Conservation (phyloP, 169 alveolate species). For the Cryptosporidium viatorum region DNA sequence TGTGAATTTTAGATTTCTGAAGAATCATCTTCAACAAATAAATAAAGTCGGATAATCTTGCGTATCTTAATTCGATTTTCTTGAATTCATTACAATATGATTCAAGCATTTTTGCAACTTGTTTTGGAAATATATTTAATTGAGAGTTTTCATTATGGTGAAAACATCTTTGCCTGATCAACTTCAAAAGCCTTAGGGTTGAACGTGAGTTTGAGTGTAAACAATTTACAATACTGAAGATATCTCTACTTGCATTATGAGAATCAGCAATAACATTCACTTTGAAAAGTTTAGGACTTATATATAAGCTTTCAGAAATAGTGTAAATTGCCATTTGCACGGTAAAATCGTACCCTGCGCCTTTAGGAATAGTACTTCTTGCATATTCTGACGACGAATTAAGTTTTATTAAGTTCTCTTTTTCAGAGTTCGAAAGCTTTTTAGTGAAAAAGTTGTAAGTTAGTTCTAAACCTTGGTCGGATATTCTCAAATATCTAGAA, state of each 20-base stretch:
- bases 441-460: slow-evolving; percentile 4
- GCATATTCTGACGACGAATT: slow-evolving; percentile 11
- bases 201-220: background rate
- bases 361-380: slow-evolving; percentile 12
- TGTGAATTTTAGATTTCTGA: slow-evolving; percentile 27
- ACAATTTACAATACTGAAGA: slow-evolving; percentile 22
- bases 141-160: slow-evolving; percentile 23
- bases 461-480: background rate
- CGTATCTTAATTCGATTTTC: slow-evolving; percentile 14
- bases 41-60: slow-evolving; percentile 36
- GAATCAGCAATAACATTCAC: background rate
- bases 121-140: slow-evolving; percentile 27
- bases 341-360: slow-evolving; percentile 21
- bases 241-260: background rate
- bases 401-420: slow-evolving; percentile 1
- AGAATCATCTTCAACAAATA: slow-evolving; percentile 39
- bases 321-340: slow-evolving; percentile 41
- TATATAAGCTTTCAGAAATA: slow-evolving; percentile 16
- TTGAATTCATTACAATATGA: slow-evolving; percentile 11
- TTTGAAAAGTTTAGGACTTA: background rate
- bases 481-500: background rate
- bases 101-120: background rate
- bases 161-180: slow-evolving; percentile 32
- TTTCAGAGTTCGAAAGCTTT: slow-evolving; percentile 26
- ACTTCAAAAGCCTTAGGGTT: slow-evolving; percentile 8